A percentile compares a stretch with the other conserved stretches of the same genome.
phyloP scores from a whole-genome alignment of 345 rosid species.

The Physaria fendleri region DNA sequence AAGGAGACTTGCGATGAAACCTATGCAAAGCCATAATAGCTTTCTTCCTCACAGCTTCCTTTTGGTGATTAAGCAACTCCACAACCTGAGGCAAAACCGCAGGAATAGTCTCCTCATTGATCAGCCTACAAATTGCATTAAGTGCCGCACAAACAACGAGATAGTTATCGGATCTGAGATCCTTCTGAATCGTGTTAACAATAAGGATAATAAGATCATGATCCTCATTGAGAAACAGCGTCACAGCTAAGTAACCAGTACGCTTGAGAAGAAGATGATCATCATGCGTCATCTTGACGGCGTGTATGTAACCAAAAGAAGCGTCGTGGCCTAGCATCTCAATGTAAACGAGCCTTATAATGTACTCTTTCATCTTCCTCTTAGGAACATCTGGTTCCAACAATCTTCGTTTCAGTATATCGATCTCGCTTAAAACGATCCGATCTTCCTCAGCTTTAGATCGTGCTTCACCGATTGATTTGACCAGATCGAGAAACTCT shows the following conservation, averaged over 20 bases:
- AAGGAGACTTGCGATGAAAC: constrained; percentile 80
- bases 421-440: constrained; percentile 86
- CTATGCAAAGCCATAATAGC: constrained; percentile 98
- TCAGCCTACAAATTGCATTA: constrained; percentile 82
- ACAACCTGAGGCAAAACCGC: constrained; percentile 93
- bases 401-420: constrained; percentile 78
- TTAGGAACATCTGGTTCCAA: constrained; percentile 86
- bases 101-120: constrained; percentile 97
- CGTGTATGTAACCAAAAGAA: constrained; percentile 95
- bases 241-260: constrained; percentile 93
- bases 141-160: constrained; percentile 84
- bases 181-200: constrained; percentile 96
- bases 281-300: constrained; percentile 99
- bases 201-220: constrained; percentile 91
- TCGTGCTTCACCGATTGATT: constrained; percentile 97
- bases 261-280: constrained; percentile 73
- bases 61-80: constrained; percentile 66
- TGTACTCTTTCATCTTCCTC: constrained; percentile 92
- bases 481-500: constrained; percentile 92
- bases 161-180: constrained; percentile 83
- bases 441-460: constrained; percentile 99
- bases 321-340: constrained; percentile 99
- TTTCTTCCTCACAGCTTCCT: constrained; percentile 96
- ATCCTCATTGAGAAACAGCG: constrained; percentile 86
- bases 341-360: constrained; percentile 74